Conservation (phyloP, 2,329 filamentous ascomycete species). For the Talaromyces funiculosus region DNA sequence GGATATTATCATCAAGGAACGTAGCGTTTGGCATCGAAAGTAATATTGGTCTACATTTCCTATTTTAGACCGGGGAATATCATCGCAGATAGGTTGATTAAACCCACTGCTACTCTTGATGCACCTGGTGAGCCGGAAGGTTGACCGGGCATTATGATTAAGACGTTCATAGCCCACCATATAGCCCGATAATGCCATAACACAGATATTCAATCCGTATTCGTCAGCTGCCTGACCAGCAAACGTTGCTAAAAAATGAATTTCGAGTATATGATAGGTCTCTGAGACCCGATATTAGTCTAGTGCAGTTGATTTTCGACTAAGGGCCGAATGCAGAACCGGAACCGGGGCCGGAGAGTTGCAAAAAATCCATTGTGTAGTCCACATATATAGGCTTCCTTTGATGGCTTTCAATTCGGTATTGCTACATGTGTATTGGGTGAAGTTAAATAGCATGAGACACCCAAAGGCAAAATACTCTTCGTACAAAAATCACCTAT, state of each 20-base stretch:
- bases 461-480: not conserved
- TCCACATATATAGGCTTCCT: not conserved
- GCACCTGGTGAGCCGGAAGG: not conserved
- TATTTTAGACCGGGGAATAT: not conserved
- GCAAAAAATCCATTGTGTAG: not conserved
- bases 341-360: slow-evolving; percentile 1
- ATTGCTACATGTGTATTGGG: not conserved
- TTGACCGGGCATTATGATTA: not conserved
- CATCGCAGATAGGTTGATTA: not conserved
- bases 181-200: not conserved
- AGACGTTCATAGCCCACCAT: not conserved
- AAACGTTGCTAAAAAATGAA: not conserved
- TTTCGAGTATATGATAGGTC: not conserved
- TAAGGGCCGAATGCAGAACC: not conserved
- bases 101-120: not conserved
- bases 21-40: not conserved
- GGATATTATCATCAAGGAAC: not conserved
- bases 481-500: not conserved
- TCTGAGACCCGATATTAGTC: not conserved
- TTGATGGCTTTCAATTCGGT: not conserved
- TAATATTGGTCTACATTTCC: not conserved
- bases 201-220: not conserved
- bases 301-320: not conserved
- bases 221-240: not conserved
- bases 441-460: not conserved